Evolutionary conservation across 345 rosid genomes (phyloP), one percentile per base, ranked within the genome.

Genomic region (Xanthoceras sorbifolium): DNA sequence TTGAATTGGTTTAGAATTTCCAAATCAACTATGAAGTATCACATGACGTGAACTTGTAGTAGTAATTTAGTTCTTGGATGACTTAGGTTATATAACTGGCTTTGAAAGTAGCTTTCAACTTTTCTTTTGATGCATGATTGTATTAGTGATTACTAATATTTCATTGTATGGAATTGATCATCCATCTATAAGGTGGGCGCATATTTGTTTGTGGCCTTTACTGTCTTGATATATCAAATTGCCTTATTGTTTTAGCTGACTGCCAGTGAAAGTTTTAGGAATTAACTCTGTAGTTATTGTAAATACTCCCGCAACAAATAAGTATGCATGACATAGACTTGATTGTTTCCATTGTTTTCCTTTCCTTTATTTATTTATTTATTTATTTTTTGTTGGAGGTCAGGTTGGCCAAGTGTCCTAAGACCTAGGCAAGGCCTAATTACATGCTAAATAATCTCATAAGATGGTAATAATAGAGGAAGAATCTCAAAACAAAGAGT

Each of bases 41-140:
- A 14, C 20, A 57, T 72, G 7, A 15, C 6, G 54, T n/a, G 29
- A 59, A 31, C 48, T 50, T 52, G 34, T 54, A 15, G 63, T 26
- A 0, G 32, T 71, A 31, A 54, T 71, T 44, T 57, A 55, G 64
- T 71, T 71, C 50, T 15, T 22, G 29, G 7, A 72, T 59, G 66
- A 31, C 34, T 59, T 34, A 36, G 34, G 54, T 38, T 25, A 40
- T 67, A 10, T 5, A 72, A 32, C 32, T 72, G 52, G 52, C 42
- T 72, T 63, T 63, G 6, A 29, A 63, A 31, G 36, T 54, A 63
- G 67, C 67, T 63, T 26, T 55, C 3, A n/a, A 52, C 4, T 70
- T 54, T 54, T 34, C 28, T 31, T 52, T 70, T 26, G 17, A 31
- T 31, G 28, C 44, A 29, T 48, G 50, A 22, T 48, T 69, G 22